Evolutionary conservation across 1,139 yeast genomes (phyloP), one percentile per base, ranked within the genome.

Genomic region (Geotrichum reessii): DNA sequence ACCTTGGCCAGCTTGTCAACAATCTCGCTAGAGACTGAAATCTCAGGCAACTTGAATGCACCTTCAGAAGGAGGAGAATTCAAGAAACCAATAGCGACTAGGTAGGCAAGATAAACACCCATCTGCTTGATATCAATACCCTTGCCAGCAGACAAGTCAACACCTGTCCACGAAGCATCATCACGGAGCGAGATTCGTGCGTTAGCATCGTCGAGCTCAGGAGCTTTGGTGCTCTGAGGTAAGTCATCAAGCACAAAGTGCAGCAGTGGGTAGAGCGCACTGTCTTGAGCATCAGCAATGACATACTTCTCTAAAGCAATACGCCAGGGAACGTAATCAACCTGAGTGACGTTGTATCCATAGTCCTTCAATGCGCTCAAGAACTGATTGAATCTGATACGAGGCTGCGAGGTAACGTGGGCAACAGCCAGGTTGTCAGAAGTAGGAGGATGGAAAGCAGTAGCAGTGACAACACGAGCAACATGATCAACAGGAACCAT

Each of bases 401-500:
- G 83, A 62, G 99, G 99, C 68, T 93, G 98, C 14, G 95, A 95
- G 2, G 98, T 93, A n/a, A 93, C 97, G 57, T 93, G 99, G 1
- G 92, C 93, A 55, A 93, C 99, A 1, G 83, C 75, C 51, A 89
- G 74, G 53, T 75, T 79, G 19, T 71, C 70, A 5, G 67, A 61
- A 37, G 69, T 71, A 44, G 95, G 90, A 40, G 97, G 95, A 65
- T 83, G 82, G 64, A 93, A 78, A 0, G 96, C 86, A 37, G 95
- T 77, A 0, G 98, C 91, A 56, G 86, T 88, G 40, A 86, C 90
- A 25, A 91, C 89, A 58, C 96, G 82, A 0, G 99, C 98, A 64
- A 93, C 99, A 68, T 93, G 99, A 67, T 93, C 98, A 44, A 93
- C 99, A 2, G 99, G 99, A 24, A 91, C 97, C 90, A 92, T 91